Evolutionary conservation across 2,329 filamentous ascomycete species (phyloP).

Genomic region (Cercospora sesami): DNA sequence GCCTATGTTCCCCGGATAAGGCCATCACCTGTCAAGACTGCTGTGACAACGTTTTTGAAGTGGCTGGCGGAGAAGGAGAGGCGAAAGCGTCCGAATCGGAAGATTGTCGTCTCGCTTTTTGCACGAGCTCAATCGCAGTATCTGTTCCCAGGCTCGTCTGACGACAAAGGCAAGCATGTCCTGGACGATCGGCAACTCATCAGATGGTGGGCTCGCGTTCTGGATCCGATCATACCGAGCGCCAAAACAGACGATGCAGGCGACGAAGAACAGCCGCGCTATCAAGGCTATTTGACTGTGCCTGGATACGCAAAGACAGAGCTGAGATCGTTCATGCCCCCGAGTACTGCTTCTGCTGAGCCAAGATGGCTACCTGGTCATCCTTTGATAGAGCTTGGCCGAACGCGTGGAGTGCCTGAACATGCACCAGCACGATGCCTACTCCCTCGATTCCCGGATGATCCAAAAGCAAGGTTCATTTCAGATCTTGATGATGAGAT

Average conservation of each 20-base stretch:
- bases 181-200: slow-evolving; percentile 86
- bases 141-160: slow-evolving; percentile 86
- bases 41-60: slow-evolving; percentile 72
- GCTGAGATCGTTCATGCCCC: slow-evolving; percentile 73
- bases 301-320: slow-evolving; percentile 84
- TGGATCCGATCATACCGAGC: slow-evolving; percentile 69
- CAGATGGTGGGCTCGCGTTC: slow-evolving; percentile 90
- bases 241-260: neutral
- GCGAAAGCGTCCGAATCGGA: slow-evolving; percentile 44
- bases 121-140: slow-evolving; percentile 91
- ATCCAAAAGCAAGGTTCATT: slow-evolving; percentile 88
- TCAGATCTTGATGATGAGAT: slow-evolving; percentile 82
- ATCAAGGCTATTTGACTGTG: slow-evolving; percentile 77
- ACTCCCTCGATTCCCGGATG: slow-evolving; percentile 88
- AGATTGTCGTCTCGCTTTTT: slow-evolving; percentile 80
- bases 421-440: slow-evolving; percentile 71
- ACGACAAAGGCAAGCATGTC: slow-evolving; percentile 84
- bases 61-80: slow-evolving; percentile 67
- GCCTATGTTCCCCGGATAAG: slow-evolving; percentile 72
- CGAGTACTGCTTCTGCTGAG: slow-evolving; percentile 17
- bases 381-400: slow-evolving; percentile 71
- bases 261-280: slow-evolving; percentile 43
- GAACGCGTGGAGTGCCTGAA: slow-evolving; percentile 52
- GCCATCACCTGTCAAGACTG: slow-evolving; percentile 70
- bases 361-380: slow-evolving; percentile 61